Evolutionary conservation across 345 rosid genomes (phyloP), one percentile per base, ranked within the genome.

Genomic region (Hevea brasiliensis): DNA sequence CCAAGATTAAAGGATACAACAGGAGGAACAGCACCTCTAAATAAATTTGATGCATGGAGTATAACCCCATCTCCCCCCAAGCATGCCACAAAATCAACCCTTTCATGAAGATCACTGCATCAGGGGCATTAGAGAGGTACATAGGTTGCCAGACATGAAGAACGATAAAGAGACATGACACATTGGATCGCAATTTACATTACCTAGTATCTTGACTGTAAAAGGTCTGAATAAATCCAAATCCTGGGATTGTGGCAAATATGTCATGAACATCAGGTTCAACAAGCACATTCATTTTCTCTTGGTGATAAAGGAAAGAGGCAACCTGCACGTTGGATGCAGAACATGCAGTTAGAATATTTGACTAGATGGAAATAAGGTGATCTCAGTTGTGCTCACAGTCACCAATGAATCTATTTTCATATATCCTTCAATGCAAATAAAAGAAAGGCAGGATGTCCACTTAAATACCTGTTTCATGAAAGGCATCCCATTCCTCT

Each of bases 51-150:
- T 67, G 92, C 98, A 75, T 94, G 98, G 62, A 94, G 81, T 77
- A 94, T 94, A 71, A 94, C 98, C 56, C 98, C 98, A 77, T 94
- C 98, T 32, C 98, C 98, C 24, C 98, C 98, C 86, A 94, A 82
- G 84, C 98, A 94, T 76, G 94, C 95, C 68, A 94, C 97, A 69
- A 94, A 90, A 87, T 94, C 98, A 81, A 94, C 92, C 86, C 97
- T 87, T 89, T 90, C 97, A 71, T 94, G 98, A 59, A 94, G 98
- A 87, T 92, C 93, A 68, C 98, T 94, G 83, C 72, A 76, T 27
- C 37, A 44, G 47, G 72, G 29, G 37, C 37, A 32, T 32, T 4
- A 32, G 37, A 53, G 53, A 58, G 48, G n/a, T n/a, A n/a, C n/a
- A 73, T 63, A 53, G 60, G 55, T 56, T 60, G 21, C 70, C 61